Evolutionary conservation across 371 early-diverging fungal species (phyloP), one percentile per base, ranked within the genome.

Genomic region (Dichotomocladium elegans): DNA sequence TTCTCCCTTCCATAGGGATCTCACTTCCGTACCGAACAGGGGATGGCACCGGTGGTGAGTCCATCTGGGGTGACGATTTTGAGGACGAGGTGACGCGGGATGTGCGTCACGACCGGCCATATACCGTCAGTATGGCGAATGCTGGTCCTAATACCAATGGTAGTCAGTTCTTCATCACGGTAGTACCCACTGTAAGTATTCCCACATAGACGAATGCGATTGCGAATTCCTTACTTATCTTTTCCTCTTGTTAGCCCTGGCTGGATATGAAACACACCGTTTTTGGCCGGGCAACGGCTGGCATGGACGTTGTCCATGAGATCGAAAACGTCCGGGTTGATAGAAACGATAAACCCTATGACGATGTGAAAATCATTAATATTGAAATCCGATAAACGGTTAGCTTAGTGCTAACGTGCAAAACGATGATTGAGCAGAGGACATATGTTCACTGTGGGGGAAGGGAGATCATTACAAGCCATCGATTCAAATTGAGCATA

Each of bases 121-220:
- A 93, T 35, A 89, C 93, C 0, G 78, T 99, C 0, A 89, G 92
- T 53, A 99, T 99, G 99, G 99, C 99, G 7, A 99, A 99, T 70
- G 86, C 90, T 0, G 99, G 99, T 4, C 90, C 94, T 4, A 83
- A 87, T 30, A 92, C 95, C 7, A 96, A 95, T 65, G 94, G 88
- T 3, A 87, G 88, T 42, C 99, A 99, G 72, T 99, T 99, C 70
- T 99, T 99, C 61, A 97, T 99, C 58, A 99, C 99, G 0, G 88
- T 90, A n/a, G 92, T 75, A 3, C 86, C 85, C 15, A 87, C 91
- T 31, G 90, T 89, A 82, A 73, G 79, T 74, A 15, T 15, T 50
- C 17, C 19, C 12, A 27, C 30, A 51, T 12, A 14, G 22, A 52
- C 21, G 14, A 43, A 26, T 4, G 11, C 21, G n/a, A n/a, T n/a